Conservation (phyloP, 768 basidiomycete genomes). For the Mycena latifolia region DNA sequence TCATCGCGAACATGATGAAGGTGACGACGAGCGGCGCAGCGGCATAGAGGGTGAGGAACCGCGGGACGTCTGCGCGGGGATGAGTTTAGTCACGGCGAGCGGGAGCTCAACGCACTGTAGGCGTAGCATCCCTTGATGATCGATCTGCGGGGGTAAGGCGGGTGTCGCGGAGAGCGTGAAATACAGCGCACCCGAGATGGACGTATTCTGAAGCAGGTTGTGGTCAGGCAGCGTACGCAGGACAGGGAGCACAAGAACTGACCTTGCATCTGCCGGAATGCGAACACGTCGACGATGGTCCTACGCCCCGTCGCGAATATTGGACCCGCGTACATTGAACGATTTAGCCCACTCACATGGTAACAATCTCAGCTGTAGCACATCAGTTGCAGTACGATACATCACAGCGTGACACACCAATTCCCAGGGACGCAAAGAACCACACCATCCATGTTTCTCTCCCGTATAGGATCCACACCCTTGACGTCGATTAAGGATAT, state of each 20-base stretch:
- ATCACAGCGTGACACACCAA: neutral
- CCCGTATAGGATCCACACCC: constrained; percentile 18
- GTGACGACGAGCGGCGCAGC: constrained; percentile 20
- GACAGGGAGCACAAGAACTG: neutral
- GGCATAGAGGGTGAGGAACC: constrained; percentile 16
- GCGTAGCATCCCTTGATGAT: constrained; percentile 25
- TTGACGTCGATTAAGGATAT: neutral
- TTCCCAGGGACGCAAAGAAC: neutral
- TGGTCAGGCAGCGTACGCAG: neutral
- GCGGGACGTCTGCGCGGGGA: constrained; percentile 18
- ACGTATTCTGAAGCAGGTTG: constrained; percentile 5
- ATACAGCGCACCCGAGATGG: constrained; percentile 8
- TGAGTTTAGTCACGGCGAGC: too few species aligned
- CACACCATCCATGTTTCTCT: constrained; percentile 9
- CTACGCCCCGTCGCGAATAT: neutral
- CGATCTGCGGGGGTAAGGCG: neutral
- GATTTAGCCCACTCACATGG: neutral
- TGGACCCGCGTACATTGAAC: neutral
- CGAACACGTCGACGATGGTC: constrained; percentile 10
- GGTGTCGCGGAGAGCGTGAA: too few species aligned
- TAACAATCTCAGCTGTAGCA: neutral
- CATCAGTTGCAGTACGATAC: neutral
- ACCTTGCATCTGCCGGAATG: constrained; percentile 15
- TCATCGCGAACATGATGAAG: constrained; percentile 24
- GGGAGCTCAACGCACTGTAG: constrained; percentile 25